phyloP scores from a whole-genome alignment of 2,329 filamentous ascomycete genomes.

The Diaporthe citrichinensis region DNA sequence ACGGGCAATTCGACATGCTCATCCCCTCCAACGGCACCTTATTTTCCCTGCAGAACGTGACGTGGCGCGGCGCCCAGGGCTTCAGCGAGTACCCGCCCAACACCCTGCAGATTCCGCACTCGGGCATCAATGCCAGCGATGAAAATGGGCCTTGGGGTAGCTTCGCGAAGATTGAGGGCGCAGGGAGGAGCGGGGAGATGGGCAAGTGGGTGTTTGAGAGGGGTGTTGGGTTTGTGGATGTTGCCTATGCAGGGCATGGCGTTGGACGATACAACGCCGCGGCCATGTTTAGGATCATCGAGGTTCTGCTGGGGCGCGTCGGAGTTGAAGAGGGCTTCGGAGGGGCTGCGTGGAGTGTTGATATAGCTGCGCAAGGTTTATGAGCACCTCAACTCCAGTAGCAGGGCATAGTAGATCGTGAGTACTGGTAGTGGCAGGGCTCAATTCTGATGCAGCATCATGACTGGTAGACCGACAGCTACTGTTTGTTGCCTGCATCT shows the following conservation, averaged over 20 bases:
- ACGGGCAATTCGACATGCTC: conserved; percentile 34
- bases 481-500: no score
- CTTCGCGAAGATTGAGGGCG: conserved; percentile 21
- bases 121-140: conserved; percentile 10
- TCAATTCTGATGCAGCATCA: no score
- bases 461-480: no score
- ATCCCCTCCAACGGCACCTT: conserved; percentile 33
- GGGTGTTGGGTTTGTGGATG: conserved; percentile 28
- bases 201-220: conserved; percentile 29
- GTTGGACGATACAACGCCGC: conserved; percentile 29
- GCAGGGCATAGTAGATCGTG: neutral
- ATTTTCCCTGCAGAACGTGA: conserved; percentile 35
- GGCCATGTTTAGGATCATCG: conserved; percentile 29
- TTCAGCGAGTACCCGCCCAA: conserved; percentile 37
- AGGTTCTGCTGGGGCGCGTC: conserved; percentile 14
- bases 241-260: conserved; percentile 19
- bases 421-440: neutral
- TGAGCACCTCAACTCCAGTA: neutral
- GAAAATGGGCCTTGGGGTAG: conserved; percentile 6
- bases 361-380: neutral
- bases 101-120: conserved; percentile 22
- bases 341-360: conserved; percentile 19
- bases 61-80: conserved; percentile 33
- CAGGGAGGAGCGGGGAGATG: conserved; percentile 14
- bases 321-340: conserved; percentile 8